Percentiles rank a stretch among this genome's conserved stretches.
Evolutionary conservation across 192 early-diverging fungal genomes (phyloP).

Genomic region (Podila epicladia): DNA sequence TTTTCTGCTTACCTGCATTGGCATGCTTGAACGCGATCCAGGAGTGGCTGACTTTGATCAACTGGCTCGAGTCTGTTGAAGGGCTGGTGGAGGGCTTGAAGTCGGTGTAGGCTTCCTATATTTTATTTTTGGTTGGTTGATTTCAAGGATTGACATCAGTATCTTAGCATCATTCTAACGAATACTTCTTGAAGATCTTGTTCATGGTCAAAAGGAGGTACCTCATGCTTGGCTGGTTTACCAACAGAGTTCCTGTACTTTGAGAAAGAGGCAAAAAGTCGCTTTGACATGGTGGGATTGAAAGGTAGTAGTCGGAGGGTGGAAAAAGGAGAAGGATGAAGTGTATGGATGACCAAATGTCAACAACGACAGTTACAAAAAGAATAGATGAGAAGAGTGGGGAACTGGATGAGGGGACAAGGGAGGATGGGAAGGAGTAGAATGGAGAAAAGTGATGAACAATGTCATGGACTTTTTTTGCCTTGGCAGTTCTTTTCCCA

Average conservation of each 20-base stretch:
- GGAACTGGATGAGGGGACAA: neutral
- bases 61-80: conserved; percentile 36
- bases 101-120: conserved; percentile 38
- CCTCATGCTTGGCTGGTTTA: conserved; percentile 55
- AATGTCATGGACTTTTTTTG: too few species aligned
- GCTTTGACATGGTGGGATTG: conserved; percentile 23
- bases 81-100: conserved; percentile 25
- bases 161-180: neutral
- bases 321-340: neutral
- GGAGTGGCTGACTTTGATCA: conserved; percentile 32
- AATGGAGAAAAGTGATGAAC: neutral
- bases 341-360: neutral
- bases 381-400: neutral
- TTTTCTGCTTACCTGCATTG: conserved; percentile 13
- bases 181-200: too few species aligned
- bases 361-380: neutral
- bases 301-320: neutral
- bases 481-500: too few species aligned
- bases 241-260: conserved; percentile 61
- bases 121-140: neutral
- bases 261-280: conserved; percentile 39
- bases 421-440: neutral
- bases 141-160: neutral
- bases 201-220: neutral
- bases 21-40: conserved; percentile 48